These are phyloP conservation scores for Drechslerella dactyloides DNA, from an alignment of 2,329 filamentous ascomycete species.

Conservation along the genomic window DNA sequence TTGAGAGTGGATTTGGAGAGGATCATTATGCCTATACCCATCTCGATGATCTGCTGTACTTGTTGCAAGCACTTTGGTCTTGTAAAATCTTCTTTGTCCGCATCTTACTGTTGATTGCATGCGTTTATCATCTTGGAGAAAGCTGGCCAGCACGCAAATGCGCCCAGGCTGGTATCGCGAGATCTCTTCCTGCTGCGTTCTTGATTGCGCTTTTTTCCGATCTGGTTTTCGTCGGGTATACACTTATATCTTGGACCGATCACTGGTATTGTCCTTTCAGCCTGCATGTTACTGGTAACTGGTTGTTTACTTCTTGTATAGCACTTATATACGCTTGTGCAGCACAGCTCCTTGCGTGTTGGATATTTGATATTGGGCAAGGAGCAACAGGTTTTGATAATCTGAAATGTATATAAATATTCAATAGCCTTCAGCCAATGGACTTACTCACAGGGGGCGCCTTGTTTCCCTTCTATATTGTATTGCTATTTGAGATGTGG, in stretches of 20 bases:
- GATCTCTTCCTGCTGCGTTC: neutral
- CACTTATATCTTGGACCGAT: neutral
- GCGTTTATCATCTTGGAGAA: neutral
- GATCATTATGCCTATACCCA: slow-evolving; percentile 40
- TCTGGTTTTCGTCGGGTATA: neutral
- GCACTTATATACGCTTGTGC: neutral
- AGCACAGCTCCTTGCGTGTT: neutral
- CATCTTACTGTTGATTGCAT: neutral
- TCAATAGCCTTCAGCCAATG: slow-evolving; percentile 1
- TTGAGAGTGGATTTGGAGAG: slow-evolving; percentile 13
- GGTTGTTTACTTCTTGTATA: neutral
- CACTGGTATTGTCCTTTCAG: neutral
- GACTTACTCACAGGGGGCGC: neutral
- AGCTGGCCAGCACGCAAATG: neutral
- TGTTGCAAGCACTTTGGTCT: slow-evolving; percentile 4
- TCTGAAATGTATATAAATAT: slow-evolving; percentile 27
- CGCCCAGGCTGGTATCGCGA: neutral
- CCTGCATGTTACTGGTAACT: slow-evolving; percentile 1
- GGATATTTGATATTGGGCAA: neutral
- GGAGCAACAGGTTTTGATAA: slow-evolving; percentile 35
- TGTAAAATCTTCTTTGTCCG: neutral
- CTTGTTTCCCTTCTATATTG: too few relatives aligned
- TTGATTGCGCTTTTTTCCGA: neutral
- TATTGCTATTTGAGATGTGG: too few relatives aligned
- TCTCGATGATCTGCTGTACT: slow-evolving; percentile 1